A percentile compares a stretch with the other conserved stretches of the same genome.
These are phyloP conservation scores for Alternaria gaisen DNA, from an alignment of 2,329 filamentous ascomycete species.

Conservation along the genomic window DNA sequence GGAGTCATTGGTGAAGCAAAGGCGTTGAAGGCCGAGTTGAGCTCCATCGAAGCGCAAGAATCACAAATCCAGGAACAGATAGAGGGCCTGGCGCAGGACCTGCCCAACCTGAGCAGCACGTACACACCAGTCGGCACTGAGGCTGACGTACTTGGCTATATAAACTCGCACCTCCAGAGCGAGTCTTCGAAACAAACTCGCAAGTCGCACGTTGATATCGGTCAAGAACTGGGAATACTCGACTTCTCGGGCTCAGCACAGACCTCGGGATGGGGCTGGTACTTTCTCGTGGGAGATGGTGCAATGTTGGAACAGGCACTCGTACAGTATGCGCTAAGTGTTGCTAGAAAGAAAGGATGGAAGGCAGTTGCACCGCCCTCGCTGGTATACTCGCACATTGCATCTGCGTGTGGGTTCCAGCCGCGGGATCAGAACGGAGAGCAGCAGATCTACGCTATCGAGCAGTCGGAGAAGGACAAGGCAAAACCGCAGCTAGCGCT, in stretches of 20 bases:
- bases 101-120: conserved; percentile 86
- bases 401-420: conserved; percentile 90
- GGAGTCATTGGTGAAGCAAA: conserved; percentile 71
- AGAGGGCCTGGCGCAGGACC: conserved; percentile 74
- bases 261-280: conserved; percentile 97
- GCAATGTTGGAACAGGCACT: conserved; percentile 95
- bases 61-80: conserved; percentile 71
- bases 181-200: conserved; percentile 55
- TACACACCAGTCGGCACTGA: conserved; percentile 76
- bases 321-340: conserved; percentile 81
- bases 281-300: conserved; percentile 91
- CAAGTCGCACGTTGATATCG: conserved; percentile 86
- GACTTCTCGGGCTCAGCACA: conserved; percentile 84
- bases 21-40: conserved; percentile 69
- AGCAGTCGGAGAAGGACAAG: conserved; percentile 70
- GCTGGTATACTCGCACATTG: conserved; percentile 91
- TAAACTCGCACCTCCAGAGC: conserved; percentile 73
- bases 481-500: conserved; percentile 74
- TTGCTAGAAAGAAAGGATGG: conserved; percentile 80
- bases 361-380: conserved; percentile 82
- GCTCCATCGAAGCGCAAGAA: conserved; percentile 69
- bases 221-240: conserved; percentile 83
- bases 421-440: conserved; percentile 90
- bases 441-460: conserved; percentile 87
- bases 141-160: conserved; percentile 74